phyloP scores from a whole-genome alignment of 148 eudicot genomes.

The Cornus controversa region DNA sequence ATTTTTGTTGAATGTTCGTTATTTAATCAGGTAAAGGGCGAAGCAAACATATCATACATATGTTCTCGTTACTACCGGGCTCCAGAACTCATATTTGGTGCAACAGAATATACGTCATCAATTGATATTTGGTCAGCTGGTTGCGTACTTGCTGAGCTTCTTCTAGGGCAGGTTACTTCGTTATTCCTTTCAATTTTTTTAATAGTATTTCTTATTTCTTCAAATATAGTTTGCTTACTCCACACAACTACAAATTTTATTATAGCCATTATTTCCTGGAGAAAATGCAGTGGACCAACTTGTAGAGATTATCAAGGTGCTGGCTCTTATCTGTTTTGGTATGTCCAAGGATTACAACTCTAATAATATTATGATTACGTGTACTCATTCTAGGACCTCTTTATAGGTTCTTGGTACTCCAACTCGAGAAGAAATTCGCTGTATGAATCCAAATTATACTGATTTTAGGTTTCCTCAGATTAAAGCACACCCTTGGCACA shows the following conservation, averaged over 20 bases:
- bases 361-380: neutral
- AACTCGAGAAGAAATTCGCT: constrained; percentile 95
- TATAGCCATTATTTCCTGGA: constrained; percentile 76
- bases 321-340: neutral
- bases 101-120: constrained; percentile 77
- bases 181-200: neutral
- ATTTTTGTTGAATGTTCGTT: neutral
- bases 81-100: constrained; percentile 85
- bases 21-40: constrained; percentile 65
- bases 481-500: constrained; percentile 97
- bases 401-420: constrained; percentile 97
- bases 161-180: constrained; percentile 39
- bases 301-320: constrained; percentile 91
- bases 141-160: constrained; percentile 87
- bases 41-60: constrained; percentile 79
- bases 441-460: constrained; percentile 93
- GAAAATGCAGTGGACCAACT: constrained; percentile 96
- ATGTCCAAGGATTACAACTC: neutral
- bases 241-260: constrained; percentile 1
- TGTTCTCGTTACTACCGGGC: constrained; percentile 90
- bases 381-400: constrained; percentile 4
- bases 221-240: constrained; percentile 1
- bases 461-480: constrained; percentile 98
- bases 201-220: neutral
- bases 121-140: constrained; percentile 94